A percentile compares a stretch with the other conserved stretches of the same genome.
Evolutionary conservation across 140 eudicot genomes (phyloP).

Genomic region (Artemisia princeps): DNA sequence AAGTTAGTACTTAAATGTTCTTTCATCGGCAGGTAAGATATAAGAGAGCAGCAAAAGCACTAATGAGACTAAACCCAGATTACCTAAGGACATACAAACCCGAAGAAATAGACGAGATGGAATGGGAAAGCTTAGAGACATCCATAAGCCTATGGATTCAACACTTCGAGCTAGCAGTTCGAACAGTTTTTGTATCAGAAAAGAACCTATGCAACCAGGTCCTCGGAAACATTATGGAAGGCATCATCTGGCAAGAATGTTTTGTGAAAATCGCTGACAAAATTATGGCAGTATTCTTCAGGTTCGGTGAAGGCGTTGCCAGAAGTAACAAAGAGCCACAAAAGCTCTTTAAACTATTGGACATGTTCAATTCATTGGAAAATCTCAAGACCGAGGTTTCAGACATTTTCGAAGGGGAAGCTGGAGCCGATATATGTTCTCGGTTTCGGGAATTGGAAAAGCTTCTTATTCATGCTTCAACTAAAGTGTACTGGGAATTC

Average conservation of each 20-base stretch:
- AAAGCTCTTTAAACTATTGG: slow-evolving; percentile 65
- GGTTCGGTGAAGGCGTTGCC: slow-evolving; percentile 82
- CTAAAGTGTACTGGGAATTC: slow-evolving; percentile 63
- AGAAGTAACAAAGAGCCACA: slow-evolving; percentile 79
- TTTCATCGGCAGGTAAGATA: slow-evolving; percentile 50
- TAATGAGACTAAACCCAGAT: slow-evolving; percentile 66
- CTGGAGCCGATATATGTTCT: slow-evolving; percentile 58
- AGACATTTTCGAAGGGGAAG: slow-evolving; percentile 55
- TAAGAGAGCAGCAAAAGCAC: slow-evolving; percentile 76
- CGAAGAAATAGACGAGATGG: slow-evolving; percentile 69
- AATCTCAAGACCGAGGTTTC: slow-evolving; percentile 44
- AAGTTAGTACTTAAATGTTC: neutral
- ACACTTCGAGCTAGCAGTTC: slow-evolving; percentile 70
- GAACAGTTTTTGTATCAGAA: slow-evolving; percentile 58
- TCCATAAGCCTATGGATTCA: slow-evolving; percentile 68
- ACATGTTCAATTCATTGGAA: slow-evolving; percentile 71
- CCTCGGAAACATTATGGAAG: slow-evolving; percentile 61
- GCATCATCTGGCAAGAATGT: slow-evolving; percentile 68
- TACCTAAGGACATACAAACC: slow-evolving; percentile 62
- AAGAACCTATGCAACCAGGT: slow-evolving; percentile 54
- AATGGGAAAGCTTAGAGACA: slow-evolving; percentile 69
- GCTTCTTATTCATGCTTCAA: slow-evolving; percentile 62
- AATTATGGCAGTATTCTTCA: slow-evolving; percentile 80
- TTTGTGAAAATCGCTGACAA: slow-evolving; percentile 68
- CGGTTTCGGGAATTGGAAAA: slow-evolving; percentile 70